Evolutionary conservation across 441 rosid genomes (phyloP).

Genomic region (Erysimum cheiri): DNA sequence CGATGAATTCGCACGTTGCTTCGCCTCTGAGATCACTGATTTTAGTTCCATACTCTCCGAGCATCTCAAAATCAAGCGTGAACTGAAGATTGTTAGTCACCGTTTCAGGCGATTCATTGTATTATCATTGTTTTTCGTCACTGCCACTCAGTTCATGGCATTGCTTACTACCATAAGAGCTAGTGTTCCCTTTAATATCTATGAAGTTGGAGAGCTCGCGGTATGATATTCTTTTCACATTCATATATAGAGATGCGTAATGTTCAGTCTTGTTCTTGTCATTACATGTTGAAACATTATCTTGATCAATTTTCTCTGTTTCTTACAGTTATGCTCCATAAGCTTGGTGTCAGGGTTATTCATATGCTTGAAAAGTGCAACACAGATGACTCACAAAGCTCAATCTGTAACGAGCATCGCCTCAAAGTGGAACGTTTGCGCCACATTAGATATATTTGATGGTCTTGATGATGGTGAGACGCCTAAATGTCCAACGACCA

Average conservation of each 20-base stretch:
- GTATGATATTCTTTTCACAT: constrained; percentile 42
- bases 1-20: constrained; percentile 70
- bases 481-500: constrained; percentile 45
- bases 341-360: constrained; percentile 77
- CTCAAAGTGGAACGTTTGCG: constrained; percentile 84
- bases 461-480: constrained; percentile 62
- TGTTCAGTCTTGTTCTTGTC: neutral
- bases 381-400: constrained; percentile 83
- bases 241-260: neutral
- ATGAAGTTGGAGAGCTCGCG: constrained; percentile 80
- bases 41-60: constrained; percentile 66
- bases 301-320: constrained; percentile 11
- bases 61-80: constrained; percentile 69
- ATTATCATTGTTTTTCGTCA: constrained; percentile 63
- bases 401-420: constrained; percentile 82
- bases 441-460: constrained; percentile 69
- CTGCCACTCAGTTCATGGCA: constrained; percentile 74
- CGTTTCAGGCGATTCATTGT: constrained; percentile 72
- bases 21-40: constrained; percentile 68
- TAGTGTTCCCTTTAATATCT: constrained; percentile 60
- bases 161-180: constrained; percentile 66
- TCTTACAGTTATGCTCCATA: constrained; percentile 72
- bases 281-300: neutral
- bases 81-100: constrained; percentile 80
- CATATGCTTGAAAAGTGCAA: constrained; percentile 81